Conservation (phyloP, 2,329 filamentous ascomycete species). For the Paramyrothecium roridum region DNA sequence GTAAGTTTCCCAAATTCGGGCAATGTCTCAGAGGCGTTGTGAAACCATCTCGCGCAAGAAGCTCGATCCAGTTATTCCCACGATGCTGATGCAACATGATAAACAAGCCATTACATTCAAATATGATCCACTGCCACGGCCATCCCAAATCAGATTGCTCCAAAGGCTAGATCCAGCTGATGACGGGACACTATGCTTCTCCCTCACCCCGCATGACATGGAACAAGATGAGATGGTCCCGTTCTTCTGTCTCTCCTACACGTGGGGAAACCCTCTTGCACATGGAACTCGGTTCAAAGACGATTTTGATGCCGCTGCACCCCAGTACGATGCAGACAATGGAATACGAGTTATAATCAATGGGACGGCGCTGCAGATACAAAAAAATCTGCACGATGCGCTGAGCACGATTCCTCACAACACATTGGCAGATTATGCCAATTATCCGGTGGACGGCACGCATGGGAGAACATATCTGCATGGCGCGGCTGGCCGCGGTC, state of each 20-base stretch:
- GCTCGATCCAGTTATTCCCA: not conserved
- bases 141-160: not conserved
- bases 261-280: conserved; percentile 20
- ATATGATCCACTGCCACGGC: not conserved
- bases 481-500: conserved; percentile 6
- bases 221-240: conserved; percentile 4
- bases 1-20: too few relatives aligned
- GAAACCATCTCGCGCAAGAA: too few relatives aligned
- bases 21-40: too few relatives aligned
- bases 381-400: conserved; percentile 16
- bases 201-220: conserved; percentile 10
- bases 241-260: conserved; percentile 20
- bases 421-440: conserved; percentile 7
- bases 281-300: conserved; percentile 12
- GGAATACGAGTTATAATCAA: conserved; percentile 11
- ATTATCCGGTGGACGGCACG: conserved; percentile 2
- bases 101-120: not conserved
- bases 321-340: conserved; percentile 9
- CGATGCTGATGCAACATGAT: not conserved
- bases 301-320: conserved; percentile 9
- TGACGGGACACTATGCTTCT: conserved; percentile 12
- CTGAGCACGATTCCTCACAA: conserved; percentile 8
- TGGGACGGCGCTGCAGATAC: conserved; percentile 11
- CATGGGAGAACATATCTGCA: conserved; percentile 10
- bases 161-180: not conserved